Evolutionary conservation across 139 green algal species (phyloP), one percentile per base, ranked within the genome.

Genomic region (Coelastrella sp.): DNA sequence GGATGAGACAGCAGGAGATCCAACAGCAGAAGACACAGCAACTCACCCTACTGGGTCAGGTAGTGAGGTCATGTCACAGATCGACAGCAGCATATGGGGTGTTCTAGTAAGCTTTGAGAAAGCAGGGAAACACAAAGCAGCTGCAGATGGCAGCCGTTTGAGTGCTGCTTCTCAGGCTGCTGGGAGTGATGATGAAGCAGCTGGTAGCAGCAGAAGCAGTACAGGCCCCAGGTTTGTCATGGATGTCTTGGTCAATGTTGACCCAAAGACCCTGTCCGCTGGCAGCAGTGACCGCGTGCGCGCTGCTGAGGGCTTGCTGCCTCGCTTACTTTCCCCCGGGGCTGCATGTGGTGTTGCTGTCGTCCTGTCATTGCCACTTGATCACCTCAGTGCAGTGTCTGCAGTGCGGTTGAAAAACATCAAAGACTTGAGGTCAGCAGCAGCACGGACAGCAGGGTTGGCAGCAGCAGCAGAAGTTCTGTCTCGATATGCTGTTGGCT

Each of bases 81-180:
- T 88, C 15, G 85, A 86, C 11, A 72, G 68, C 21, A 76, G 64
- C n/a, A 91, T 92, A 35, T 98, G 95, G 95, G 96, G 88, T 2
- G 88, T 94, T 13, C 85, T 98, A 5, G 85, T 98, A 7, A 95
- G 94, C 67, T 98, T 98, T 87, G 89, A 98, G 79, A 91, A 90
- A 7, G 81, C 89, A 6, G 90, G 88, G 30, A 90, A 88, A 43
- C 15, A 62, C 32, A 77, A 40, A 72, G 38, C 37, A 43, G 51
- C 25, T 17, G 59, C 40, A 48, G n/a, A 30, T 59, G 60, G 25
- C 9, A 40, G 43, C 34, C 32, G 53, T 34, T 59, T 81, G 45
- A 82, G 75, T 66, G 48, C 45, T 41, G 34, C 53, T 69, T 15
- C 69, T 76, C 27, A 41, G 21, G 75, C 75, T 23, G 51, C 11